Percentiles rank a stretch among this genome's conserved stretches.
Conservation (phyloP, 2,329 filamentous ascomycete genomes). For the Aspergillus vadensis region DNA sequence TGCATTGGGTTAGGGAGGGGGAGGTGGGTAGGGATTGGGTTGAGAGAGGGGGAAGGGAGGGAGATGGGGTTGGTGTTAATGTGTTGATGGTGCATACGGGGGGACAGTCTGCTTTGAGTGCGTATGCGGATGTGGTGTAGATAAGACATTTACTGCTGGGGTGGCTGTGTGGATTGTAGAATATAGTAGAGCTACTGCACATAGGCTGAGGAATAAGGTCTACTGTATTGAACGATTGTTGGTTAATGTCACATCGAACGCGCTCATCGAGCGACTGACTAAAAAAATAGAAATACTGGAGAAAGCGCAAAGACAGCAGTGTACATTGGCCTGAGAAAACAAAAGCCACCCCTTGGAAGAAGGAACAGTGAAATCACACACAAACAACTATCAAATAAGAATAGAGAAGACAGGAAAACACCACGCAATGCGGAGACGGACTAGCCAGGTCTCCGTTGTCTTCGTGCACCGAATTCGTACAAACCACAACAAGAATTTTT, state of each 20-base stretch:
- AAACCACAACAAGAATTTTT: slow-evolving; percentile 10
- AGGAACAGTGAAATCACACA: neutral
- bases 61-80: slow-evolving; percentile 35
- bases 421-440: slow-evolving; percentile 4
- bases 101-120: slow-evolving; percentile 37
- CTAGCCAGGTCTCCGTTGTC: slow-evolving; percentile 22
- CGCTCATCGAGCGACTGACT: neutral
- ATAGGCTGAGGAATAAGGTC: neutral
- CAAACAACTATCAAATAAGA: too few relatives aligned
- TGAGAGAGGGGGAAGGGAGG: neutral
- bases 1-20: slow-evolving; percentile 27
- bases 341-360: neutral
- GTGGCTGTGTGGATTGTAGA: neutral
- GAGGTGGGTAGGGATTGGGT: slow-evolving; percentile 22
- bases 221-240: slow-evolving; percentile 2
- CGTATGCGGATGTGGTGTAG: slow-evolving; percentile 29
- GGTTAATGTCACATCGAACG: neutral
- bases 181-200: too few relatives aligned
- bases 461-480: slow-evolving; percentile 24
- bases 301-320: neutral
- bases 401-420: slow-evolving; percentile 7
- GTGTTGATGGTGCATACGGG: slow-evolving; percentile 42
- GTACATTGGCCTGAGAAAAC: neutral
- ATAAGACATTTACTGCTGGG: neutral
- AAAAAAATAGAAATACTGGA: neutral